Conservation (phyloP, 2,329 filamentous ascomycete species). For the Apiospora hydei region DNA sequence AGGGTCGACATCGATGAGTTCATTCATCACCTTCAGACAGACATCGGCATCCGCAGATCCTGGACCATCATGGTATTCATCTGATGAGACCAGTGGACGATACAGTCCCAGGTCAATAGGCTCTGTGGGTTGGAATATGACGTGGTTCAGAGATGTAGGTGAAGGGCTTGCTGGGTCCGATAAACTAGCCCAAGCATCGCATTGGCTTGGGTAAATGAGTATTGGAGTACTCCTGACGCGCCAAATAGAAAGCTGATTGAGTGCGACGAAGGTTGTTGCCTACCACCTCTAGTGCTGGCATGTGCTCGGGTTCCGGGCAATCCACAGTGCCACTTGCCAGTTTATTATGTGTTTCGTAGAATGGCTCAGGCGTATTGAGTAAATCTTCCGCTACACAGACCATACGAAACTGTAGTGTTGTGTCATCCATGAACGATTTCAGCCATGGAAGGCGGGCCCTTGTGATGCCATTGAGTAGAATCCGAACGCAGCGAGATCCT, state of each 20-base stretch:
- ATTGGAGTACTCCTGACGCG: constrained; percentile 39
- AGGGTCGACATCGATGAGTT: constrained; percentile 8
- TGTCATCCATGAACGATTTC: constrained; percentile 34
- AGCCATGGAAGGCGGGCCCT: constrained; percentile 37
- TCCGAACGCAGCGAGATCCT: constrained; percentile 32
- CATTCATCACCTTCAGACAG: constrained; percentile 21
- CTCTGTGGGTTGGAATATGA: constrained; percentile 35
- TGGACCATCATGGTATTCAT: not conserved
- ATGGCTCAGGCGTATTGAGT: constrained; percentile 25
- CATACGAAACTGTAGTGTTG: constrained; percentile 34
- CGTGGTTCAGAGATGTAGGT: constrained; percentile 33
- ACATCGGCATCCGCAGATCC: not conserved
- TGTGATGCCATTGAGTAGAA: constrained; percentile 37
- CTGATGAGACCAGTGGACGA: constrained; percentile 27
- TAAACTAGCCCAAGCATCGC: constrained; percentile 35
- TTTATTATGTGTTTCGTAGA: constrained; percentile 29
- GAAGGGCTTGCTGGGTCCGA: constrained; percentile 24
- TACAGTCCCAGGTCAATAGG: constrained; percentile 32
- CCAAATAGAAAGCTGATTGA: constrained; percentile 37
- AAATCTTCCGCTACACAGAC: constrained; percentile 39
- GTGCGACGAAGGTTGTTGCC: constrained; percentile 33
- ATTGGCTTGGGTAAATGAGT: constrained; percentile 38
- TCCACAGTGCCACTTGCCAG: constrained; percentile 36
- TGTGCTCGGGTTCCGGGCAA: constrained; percentile 25
- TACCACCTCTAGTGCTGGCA: constrained; percentile 34